Base-by-base conservation (phyloP, 768 basidiomycete species). In the Xerocomus brunneocitrinus region DNA sequence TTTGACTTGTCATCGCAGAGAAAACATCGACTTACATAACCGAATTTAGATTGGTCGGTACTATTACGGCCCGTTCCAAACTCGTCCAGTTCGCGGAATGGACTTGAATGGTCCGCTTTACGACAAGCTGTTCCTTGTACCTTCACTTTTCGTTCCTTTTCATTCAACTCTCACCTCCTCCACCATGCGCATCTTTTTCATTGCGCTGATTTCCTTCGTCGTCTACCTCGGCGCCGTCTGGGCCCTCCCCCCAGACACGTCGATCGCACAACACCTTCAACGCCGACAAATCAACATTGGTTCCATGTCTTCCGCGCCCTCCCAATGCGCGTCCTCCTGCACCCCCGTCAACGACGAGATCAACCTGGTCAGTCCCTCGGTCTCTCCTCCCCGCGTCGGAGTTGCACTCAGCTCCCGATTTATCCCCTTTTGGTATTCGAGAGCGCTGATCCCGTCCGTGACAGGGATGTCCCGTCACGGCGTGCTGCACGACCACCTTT, bases 401-500 rank as follows among this genome's bases (percentile, higher is more conserved):
- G 53, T 51, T 41, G 24, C 53, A 19, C 19, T 19, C 19, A 19
- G 45, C 57, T 12, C 10, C 9, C 16, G 27, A 28, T 25, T 7
- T 25, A 9, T 55, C 28, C 12, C 32, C 16, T 13, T 36, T 24
- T 28, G 42, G 27, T 42, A 42, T 2, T 8, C 44, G 6, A 4
- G 6, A 4, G 1, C 22, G 46, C 50, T 61, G 31, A 60, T 31
- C 42, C 5, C 34, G 12, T 9, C 36, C 2, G 13, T n/a, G 2
- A 25, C 25, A 71, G 67, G 67, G 63, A 51, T 71, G 67, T 22
- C 67, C 67, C 4, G 39, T 53, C 40, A 60, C 60, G 1, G 53
- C 57, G 22, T 80, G 79, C 51, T 80, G 79, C 59, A 65, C 72
- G 5, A 52, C 64, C 10, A 58, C 54, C 5, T 80, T 78, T 52